Percentiles rank a stretch among this genome's conserved stretches.
phyloP scores from a whole-genome alignment of 106 monocot genomes.

The Iris macrosiphon region DNA sequence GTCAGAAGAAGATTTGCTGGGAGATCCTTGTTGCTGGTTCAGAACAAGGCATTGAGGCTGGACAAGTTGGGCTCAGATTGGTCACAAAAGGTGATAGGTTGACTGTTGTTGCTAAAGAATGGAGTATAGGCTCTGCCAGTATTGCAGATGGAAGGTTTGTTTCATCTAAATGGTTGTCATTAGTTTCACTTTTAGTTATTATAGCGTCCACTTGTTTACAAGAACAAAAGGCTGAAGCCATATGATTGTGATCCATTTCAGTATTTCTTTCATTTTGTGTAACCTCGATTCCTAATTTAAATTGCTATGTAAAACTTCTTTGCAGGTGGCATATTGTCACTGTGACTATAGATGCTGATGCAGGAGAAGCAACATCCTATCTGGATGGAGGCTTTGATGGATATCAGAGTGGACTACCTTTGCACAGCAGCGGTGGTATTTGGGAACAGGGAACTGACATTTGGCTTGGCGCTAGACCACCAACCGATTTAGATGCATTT shows the following conservation, averaged over 20 bases:
- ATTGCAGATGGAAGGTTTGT: conserved; percentile 95
- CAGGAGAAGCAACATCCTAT: conserved; percentile 81
- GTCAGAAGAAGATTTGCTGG: conserved; percentile 84
- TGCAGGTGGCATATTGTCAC: conserved; percentile 97
- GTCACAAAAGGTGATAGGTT: conserved; percentile 83
- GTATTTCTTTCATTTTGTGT: background rate
- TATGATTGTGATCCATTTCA: too few species aligned
- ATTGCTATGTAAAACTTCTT: conserved; percentile 1
- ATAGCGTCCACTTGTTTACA: background rate
- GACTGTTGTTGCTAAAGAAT: conserved; percentile 86
- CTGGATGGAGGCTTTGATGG: conserved; percentile 93
- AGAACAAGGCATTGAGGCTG: conserved; percentile 98
- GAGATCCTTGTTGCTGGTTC: conserved; percentile 95
- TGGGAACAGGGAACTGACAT: conserved; percentile 81
- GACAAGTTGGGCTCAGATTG: conserved; percentile 88
- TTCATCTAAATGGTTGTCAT: background rate
- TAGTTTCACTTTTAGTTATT: background rate
- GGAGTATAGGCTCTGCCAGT: conserved; percentile 81
- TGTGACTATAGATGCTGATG: conserved; percentile 78
- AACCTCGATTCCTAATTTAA: background rate
- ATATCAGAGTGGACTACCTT: conserved; percentile 64
- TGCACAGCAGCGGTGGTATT: conserved; percentile 37
- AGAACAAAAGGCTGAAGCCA: too few species aligned
- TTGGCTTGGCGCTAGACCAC: conserved; percentile 86
- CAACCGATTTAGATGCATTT: conserved; percentile 95